phyloP scores from a whole-genome alignment of 2,329 filamentous ascomycete species.

The Aureobasidium lini region DNA sequence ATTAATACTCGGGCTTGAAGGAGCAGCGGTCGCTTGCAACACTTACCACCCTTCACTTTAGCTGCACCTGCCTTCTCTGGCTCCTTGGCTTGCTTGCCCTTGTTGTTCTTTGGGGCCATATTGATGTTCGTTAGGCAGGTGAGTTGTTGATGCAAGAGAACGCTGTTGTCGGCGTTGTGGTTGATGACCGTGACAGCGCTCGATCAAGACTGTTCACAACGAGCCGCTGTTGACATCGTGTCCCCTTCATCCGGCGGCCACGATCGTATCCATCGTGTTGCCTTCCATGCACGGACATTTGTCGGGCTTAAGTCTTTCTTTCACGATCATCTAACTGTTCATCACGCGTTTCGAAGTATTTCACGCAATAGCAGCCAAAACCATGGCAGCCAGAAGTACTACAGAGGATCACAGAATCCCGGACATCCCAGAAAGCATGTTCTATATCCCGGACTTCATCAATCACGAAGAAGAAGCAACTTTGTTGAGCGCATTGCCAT shows the following conservation, averaged over 20 bases:
- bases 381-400: neutral
- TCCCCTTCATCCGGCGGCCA: neutral
- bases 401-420: slow-evolving; percentile 33
- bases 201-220: neutral
- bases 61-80: slow-evolving; percentile 24
- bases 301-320: neutral
- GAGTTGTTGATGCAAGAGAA: neutral
- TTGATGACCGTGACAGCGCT: neutral
- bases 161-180: neutral
- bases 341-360: too few species aligned
- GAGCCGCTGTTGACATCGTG: neutral
- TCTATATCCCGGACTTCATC: slow-evolving; percentile 84
- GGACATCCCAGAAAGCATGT: slow-evolving; percentile 57
- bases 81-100: slow-evolving; percentile 22
- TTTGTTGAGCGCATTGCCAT: slow-evolving; percentile 50
- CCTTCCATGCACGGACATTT: neutral
- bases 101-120: slow-evolving; percentile 21
- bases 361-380: neutral
- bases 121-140: neutral
- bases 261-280: neutral
- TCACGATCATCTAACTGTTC: too few species aligned
- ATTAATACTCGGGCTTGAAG: neutral
- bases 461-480: slow-evolving; percentile 62
- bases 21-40: neutral
- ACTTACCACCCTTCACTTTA: slow-evolving; percentile 41